Base-by-base conservation (phyloP, 495 filamentous ascomycete species). In the Baudoinia panamericana region DNA sequence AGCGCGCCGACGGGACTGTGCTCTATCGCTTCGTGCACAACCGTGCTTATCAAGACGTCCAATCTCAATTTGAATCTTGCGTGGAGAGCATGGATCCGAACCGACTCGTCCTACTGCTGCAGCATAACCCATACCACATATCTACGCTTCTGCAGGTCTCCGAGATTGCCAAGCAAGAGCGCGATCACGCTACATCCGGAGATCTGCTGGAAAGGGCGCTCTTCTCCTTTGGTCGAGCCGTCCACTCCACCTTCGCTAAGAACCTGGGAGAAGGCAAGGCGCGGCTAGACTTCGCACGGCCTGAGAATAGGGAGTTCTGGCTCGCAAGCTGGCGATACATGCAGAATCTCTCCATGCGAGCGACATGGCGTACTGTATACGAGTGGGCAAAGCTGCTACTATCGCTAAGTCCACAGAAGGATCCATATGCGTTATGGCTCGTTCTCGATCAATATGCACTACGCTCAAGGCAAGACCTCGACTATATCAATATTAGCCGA, bases 61-160 rank as follows among this genome's bases (percentile, higher is more conserved):
- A 96, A 59, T 58, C 60, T 25, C 65, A 77, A 41, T 99, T 95
- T 56, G 75, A 82, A 19, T 63, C 66, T 5, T 78, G 78, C 46
- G 90, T 94, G 17, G 77, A 80, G 56, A 80, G 75, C 36, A 77
- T 84, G 68, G 82, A 93, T 55, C 81, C 83, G 8, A 74, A 86
- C 54, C 65, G 73, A 16, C 60, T 84, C 57, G 65, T 83, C 27
- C 61, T 66, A 3, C 66, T 79, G 22, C 66, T 82, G 4, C 75
- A 72, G 41, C 72, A 72, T 56, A 81, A 84, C 43, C 80, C 85
- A 1, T 96, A 95, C 55, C 86, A 96, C 54, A 76, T 96, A 45
- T 88, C 87, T 0, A 90, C 86, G 2, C 72, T 97, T 7, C 76
- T 95, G 30, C 86, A 94, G 57, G 84, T 90, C 16, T 92, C 84